Evolutionary conservation across 208 protist species (phyloP).

Genomic region (Porcisia hertigi): DNA sequence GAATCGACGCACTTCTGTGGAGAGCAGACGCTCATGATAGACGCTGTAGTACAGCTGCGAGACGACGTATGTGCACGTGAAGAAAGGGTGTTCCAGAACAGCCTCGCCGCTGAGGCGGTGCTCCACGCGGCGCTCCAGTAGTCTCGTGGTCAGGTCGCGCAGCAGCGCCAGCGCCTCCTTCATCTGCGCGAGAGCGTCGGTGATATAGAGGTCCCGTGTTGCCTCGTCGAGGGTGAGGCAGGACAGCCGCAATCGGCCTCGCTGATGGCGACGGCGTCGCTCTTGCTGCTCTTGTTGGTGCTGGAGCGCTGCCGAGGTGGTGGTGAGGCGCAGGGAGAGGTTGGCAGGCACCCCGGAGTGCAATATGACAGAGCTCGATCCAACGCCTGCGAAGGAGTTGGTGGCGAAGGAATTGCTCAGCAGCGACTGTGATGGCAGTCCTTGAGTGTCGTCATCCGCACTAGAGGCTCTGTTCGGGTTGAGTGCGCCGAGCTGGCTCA

Average conservation of each 20-base stretch:
- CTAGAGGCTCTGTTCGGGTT: background rate
- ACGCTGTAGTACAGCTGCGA: constrained; percentile 77
- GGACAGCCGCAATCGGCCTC: constrained; percentile 28
- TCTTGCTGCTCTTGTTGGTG: constrained; percentile 23
- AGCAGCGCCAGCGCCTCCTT: constrained; percentile 65
- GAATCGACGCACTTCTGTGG: constrained; percentile 9
- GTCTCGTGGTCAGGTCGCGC: constrained; percentile 54
- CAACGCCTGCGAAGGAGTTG: constrained; percentile 24
- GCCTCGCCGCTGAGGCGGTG: constrained; percentile 57
- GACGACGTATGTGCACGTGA: constrained; percentile 72
- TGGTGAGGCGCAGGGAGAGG: constrained; percentile 26
- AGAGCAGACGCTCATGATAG: constrained; percentile 27
- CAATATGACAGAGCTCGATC: constrained; percentile 18
- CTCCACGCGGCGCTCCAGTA: constrained; percentile 63
- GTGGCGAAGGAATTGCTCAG: constrained; percentile 23
- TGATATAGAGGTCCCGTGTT: constrained; percentile 40
- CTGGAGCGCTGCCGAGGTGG: constrained; percentile 15
- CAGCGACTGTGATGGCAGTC: background rate
- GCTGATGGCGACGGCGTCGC: constrained; percentile 15
- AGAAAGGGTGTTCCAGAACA: constrained; percentile 90
- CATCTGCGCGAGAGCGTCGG: constrained; percentile 44
- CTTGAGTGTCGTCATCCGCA: constrained; percentile 1
- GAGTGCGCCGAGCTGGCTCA: background rate
- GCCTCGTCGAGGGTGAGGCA: constrained; percentile 32
- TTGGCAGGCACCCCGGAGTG: constrained; percentile 29